A percentile compares a stretch with the other conserved stretches of the same genome.
Conservation (phyloP, 164 flowering plant species). For the Protea cynaroides region DNA sequence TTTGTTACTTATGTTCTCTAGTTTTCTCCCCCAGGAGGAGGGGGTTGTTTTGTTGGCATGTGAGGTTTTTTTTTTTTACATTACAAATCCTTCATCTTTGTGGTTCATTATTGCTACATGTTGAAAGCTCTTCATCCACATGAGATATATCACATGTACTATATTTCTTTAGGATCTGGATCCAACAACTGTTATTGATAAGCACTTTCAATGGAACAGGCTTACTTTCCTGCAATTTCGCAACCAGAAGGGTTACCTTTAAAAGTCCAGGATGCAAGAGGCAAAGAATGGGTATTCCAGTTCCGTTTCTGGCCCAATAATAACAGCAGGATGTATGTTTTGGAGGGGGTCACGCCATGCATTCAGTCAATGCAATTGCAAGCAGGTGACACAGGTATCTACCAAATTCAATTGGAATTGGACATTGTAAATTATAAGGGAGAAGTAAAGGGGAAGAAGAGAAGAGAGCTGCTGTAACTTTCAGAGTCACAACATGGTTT, state of each 20-base stretch:
- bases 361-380: slow-evolving; percentile 89
- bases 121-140: background rate
- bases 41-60: background rate
- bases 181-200: slow-evolving; percentile 3
- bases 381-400: slow-evolving; percentile 89
- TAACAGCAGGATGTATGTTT: slow-evolving; percentile 95
- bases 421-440: no score
- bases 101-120: background rate
- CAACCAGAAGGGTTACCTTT: slow-evolving; percentile 91
- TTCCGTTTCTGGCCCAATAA: slow-evolving; percentile 97
- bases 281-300: slow-evolving; percentile 86
- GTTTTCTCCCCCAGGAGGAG: background rate
- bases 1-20: no score
- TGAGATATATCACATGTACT: background rate
- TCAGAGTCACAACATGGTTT: no score
- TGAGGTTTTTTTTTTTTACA: background rate
- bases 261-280: slow-evolving; percentile 76
- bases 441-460: no score
- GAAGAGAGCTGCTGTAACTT: no score
- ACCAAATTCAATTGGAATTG: slow-evolving; percentile 3
- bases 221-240: slow-evolving; percentile 78
- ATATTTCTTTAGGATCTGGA: background rate
- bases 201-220: slow-evolving; percentile 37
- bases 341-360: slow-evolving; percentile 93
- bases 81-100: background rate